Evolutionary conservation across 331 rosid species (phyloP).

Genomic region (Phaseolus coccineus): DNA sequence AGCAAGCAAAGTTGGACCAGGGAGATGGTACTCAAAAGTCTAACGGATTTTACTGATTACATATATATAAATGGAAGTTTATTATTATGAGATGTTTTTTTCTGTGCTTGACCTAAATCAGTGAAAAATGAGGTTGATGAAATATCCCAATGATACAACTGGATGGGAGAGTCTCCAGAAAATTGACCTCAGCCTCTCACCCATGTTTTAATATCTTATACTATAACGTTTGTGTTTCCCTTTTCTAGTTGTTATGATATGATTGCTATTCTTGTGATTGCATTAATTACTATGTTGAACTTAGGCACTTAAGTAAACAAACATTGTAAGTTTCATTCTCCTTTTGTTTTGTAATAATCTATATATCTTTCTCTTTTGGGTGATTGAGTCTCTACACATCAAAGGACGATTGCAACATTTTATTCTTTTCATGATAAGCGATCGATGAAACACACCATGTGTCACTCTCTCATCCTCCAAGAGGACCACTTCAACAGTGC

Average conservation of each 20-base stretch:
- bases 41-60: constrained; percentile 64
- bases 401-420: constrained; percentile 9
- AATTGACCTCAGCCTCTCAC: constrained; percentile 45
- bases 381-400: constrained; percentile 13
- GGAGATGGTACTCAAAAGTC: constrained; percentile 67
- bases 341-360: background rate
- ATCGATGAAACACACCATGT: constrained; percentile 28
- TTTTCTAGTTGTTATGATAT: constrained; percentile 37
- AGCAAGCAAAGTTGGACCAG: constrained; percentile 75
- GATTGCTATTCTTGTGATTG: constrained; percentile 54
- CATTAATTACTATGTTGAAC: constrained; percentile 52
- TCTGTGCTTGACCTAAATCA: constrained; percentile 44
- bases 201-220: constrained; percentile 29
- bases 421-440: constrained; percentile 38
- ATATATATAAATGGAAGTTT: constrained; percentile 42
- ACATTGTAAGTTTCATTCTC: constrained; percentile 10
- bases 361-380: constrained; percentile 1
- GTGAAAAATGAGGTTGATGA: constrained; percentile 53
- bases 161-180: constrained; percentile 41
- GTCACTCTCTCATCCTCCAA: constrained; percentile 20
- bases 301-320: constrained; percentile 26
- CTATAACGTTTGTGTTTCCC: constrained; percentile 36
- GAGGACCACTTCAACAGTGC: constrained; percentile 43
- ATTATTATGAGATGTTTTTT: constrained; percentile 41
- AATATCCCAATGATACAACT: constrained; percentile 46